Conservation (phyloP, 148 eudicot species). For the Bassia scoparia region DNA sequence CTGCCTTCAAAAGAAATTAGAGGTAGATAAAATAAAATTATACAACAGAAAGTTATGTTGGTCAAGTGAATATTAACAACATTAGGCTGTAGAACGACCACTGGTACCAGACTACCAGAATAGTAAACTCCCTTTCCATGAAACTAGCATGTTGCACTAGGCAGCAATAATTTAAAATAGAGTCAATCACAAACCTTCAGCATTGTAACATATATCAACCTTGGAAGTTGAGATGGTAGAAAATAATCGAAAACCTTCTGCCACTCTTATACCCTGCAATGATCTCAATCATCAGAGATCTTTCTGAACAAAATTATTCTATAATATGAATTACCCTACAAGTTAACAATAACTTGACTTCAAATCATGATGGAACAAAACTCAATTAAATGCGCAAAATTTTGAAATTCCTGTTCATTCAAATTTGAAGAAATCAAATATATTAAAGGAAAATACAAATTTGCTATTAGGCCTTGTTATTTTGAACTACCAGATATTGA, state of each 20-base stretch:
- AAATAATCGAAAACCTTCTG: constrained; percentile 71
- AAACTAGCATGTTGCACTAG: neutral
- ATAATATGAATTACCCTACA: neutral
- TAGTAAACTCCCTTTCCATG: neutral
- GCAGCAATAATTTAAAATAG: neutral
- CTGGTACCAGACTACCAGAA: neutral
- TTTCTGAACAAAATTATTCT: neutral
- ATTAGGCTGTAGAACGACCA: neutral
- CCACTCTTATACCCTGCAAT: constrained; percentile 75
- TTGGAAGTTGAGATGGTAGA: constrained; percentile 78
- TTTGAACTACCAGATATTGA: too few species aligned
- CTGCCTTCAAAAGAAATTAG: neutral
- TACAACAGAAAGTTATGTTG: neutral
- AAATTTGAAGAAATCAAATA: neutral
- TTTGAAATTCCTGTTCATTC: neutral
- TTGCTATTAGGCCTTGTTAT: too few species aligned
- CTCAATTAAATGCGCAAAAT: neutral
- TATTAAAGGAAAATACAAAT: neutral
- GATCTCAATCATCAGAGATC: constrained; percentile 1
- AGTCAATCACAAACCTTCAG: constrained; percentile 52
- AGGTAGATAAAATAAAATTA: neutral
- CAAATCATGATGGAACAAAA: neutral
- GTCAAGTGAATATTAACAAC: neutral
- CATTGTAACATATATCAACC: constrained; percentile 37
- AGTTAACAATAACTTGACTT: neutral